Evolutionary conservation across 1,139 yeast species (phyloP), one percentile per base, ranked within the genome.

Genomic region (Candida gigantensis): DNA sequence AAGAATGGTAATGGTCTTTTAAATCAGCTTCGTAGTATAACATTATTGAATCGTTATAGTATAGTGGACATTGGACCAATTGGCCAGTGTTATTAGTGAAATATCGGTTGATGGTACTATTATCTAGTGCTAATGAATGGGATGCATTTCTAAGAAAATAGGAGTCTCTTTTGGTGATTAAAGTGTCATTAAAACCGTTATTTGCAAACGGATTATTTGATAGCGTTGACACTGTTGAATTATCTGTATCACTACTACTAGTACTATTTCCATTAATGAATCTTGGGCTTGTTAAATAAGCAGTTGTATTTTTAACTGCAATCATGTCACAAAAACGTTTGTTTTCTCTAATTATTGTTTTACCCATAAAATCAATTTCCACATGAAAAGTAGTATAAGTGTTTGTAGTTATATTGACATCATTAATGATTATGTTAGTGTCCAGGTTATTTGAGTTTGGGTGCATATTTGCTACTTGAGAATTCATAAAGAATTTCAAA

Each of bases 361-460:
- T 61, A 3, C 79, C 81, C 58, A 65, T 62, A 47, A 71, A 76
- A 36, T 61, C 61, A 15, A 70, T 52, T 26, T 64, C 60, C n/a
- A 74, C 68, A 37, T 72, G 75, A 25, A 77, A 52, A 1, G 80
- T 73, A 5, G 81, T 71, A 49, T 52, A 75, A 41, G 55, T 60
- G 49, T 75, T 74, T 2, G 80, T 70, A 3, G 66, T 55, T 3
- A 40, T 13, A 47, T 77, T 67, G 17, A 73, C 73, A 45, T 77
- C 81, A 11, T 51, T 50, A 11, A 70, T 60, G 5, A 62, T 47
- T 10, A 55, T 52, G 32, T 95, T 95, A 57, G 86, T 95, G 57
- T 86, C 84, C 73, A 87, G 87, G 55, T 94, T 92, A 58, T 84
- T 72, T 62, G 86, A 95, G 66, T 88, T 87, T 13, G 94, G 84